phyloP scores from a whole-genome alignment of 2,329 filamentous ascomycete genomes.

The Colletotrichum camelliae region DNA sequence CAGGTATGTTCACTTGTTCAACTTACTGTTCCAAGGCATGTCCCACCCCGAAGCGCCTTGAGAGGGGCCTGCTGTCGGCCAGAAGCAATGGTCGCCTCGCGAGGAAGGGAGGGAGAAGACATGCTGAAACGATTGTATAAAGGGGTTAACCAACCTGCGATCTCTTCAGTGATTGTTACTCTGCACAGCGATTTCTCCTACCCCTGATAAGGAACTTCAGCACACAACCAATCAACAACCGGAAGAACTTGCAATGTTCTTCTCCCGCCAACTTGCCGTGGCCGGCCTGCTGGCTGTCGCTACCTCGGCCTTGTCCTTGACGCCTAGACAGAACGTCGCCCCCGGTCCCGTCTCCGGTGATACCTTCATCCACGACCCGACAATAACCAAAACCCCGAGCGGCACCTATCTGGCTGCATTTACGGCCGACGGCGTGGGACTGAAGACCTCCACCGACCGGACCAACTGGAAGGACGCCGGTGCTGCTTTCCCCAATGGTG shows the following conservation, averaged over 20 bases:
- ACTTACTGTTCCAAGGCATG: background rate
- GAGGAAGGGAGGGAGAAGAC: background rate
- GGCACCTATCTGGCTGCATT: slow-evolving; percentile 32
- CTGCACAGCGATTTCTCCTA: background rate
- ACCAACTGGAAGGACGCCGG: slow-evolving; percentile 34
- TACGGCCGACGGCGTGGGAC: slow-evolving; percentile 30
- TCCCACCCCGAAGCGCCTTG: background rate
- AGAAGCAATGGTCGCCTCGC: background rate
- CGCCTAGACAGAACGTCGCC: background rate
- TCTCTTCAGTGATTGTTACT: accelerated
- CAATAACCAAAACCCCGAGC: slow-evolving; percentile 31
- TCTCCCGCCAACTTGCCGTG: background rate
- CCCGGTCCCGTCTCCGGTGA: slow-evolving; percentile 31
- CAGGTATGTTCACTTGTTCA: background rate
- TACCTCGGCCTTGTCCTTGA: background rate
- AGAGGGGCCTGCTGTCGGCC: background rate
- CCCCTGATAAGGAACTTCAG: background rate
- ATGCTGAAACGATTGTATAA: background rate
- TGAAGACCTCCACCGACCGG: slow-evolving; percentile 37
- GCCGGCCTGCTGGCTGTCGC: background rate
- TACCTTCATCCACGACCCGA: slow-evolving; percentile 32
- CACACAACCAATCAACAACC: background rate
- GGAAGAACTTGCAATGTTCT: background rate
- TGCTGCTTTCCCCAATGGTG: slow-evolving; percentile 33
- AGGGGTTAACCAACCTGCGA: background rate